Conservation (phyloP, 2,329 filamentous ascomycete genomes). For the Trichoderma asperellum region DNA sequence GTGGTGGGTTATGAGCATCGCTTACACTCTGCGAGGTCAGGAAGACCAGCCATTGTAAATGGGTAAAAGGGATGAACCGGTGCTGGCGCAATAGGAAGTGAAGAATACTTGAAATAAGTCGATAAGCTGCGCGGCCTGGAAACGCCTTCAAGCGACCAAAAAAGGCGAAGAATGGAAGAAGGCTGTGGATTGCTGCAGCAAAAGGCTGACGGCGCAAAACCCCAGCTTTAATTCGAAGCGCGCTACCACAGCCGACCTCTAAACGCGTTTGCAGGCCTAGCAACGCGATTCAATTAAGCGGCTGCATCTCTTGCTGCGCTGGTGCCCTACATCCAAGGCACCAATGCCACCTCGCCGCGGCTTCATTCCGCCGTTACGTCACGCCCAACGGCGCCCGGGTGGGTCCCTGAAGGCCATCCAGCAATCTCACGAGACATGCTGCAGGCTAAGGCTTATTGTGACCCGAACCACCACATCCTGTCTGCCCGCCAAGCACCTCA, state of each 20-base stretch:
- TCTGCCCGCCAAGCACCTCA: not conserved
- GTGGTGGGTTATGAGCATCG: not conserved
- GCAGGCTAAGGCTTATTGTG: not conserved
- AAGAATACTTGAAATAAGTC: not conserved
- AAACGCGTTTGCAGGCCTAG: conserved; percentile 1
- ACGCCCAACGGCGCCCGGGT: conserved; percentile 5
- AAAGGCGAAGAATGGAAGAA: not conserved
- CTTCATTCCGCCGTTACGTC: conserved; percentile 4
- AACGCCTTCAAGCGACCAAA: not conserved
- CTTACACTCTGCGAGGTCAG: conserved; percentile 44
- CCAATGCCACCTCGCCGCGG: not conserved
- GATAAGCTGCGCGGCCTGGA: not conserved
- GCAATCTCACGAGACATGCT: conserved; percentile 5
- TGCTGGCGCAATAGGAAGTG: not conserved
- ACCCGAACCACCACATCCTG: not conserved
- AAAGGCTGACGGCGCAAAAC: not conserved
- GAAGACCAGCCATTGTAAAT: conserved; percentile 38
- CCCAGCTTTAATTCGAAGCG: conserved; percentile 14
- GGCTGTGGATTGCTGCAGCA: conserved; percentile 5
- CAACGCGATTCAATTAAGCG: conserved; percentile 25
- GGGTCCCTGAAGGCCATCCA: conserved; percentile 9
- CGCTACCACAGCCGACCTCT: not conserved
- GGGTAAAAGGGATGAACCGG: not conserved
- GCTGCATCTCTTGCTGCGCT: conserved; percentile 4
- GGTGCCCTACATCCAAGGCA: conserved; percentile 10